Base-by-base conservation (phyloP, 805 yeast genomes). In the Saccharomyces mikatae region DNA sequence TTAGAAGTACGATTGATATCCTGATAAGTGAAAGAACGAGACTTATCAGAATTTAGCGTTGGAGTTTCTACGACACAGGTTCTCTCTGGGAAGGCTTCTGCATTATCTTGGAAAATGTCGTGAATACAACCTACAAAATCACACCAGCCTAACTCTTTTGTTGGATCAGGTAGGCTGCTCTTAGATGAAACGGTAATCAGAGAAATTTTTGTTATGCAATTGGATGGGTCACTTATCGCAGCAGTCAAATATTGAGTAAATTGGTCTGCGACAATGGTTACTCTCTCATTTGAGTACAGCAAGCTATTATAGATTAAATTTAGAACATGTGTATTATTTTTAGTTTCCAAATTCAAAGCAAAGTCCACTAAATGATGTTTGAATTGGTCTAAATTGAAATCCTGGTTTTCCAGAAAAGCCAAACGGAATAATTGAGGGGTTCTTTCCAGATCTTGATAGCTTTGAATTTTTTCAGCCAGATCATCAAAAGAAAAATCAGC, bases 71-170 rank as follows among this genome's bases (percentile, higher is more conserved):
- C 86, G 46, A 94, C 96, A 74, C 98, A 89, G 11, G 87, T 77
- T 67, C 96, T 80, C 32, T 88, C 90, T 2, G 99, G 99, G 68
- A 81, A 83, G 61, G 78, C 79, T 48, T 77, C 82, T 13, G 99
- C 97, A 67, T 94, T 95, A 55, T 78, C 82, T 71, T 87, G 84
- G 72, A 94, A 94, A 47, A 94, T 91, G 65, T 94, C 99, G 66
- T 94, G 99, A 63, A 94, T 95, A 14, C 98, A 91, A 48, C 99
- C 99, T 60, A 95, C 80, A 71, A 82, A 94, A 29, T 86, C 87
- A 46, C 84, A 76, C 97, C 97, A 94, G 71, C 90, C 96, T 59
- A 94, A 77, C 62, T 90, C 86, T 9, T 74, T 69, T 8, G 89
- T 87, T 47, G 99, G 98, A 68, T 91, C 91, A 6, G 99, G 99